Evolutionary conservation across 805 yeast species (phyloP), one percentile per base, ranked within the genome.

Genomic region (Nakazawaea ernobii): DNA sequence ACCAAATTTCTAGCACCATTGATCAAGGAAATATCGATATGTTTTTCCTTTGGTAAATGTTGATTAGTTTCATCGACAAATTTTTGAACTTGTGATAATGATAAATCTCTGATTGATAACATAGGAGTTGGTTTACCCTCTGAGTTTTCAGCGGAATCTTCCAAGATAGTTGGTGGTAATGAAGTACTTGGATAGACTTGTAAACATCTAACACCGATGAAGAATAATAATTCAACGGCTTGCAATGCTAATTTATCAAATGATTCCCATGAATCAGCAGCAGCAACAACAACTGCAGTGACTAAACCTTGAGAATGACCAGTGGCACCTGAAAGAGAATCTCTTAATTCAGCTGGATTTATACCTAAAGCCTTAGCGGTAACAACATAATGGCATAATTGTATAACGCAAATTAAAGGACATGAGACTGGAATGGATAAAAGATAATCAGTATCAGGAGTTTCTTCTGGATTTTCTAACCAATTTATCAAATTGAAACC

Each of bases 71-170:
- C 80, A 52, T 83, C 85, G 55, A 94, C 86, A 63, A 76, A 89
- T 48, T 65, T 66, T 67, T 89, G 84, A 49, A 92, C 94, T 69
- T 88, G 91, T 38, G 79, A 82, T 56, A 75, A 71, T 17, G 95
- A 78, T 61, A 94, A 77, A 66, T 91, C 97, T 66, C 97, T 83
- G 52, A 94, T 79, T 9, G 97, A 86, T 65, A 94, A 79, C 99
- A 94, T 94, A 56, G 99, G 99, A 55, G 95, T 85, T 53, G 99
- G 99, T 58, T 79, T 75, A 58, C 99, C 99, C 73, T 94, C 99
- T 59, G 92, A 92, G 63, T 89, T 84, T 60, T 88, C 95, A 63
- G 85, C 80, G 26, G 96, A 85, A 68, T 94, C 99, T 65, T 88
- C 88, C 57, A 91, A 79, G 67, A 87, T 86, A 20, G 95, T 79